Evolutionary conservation across 345 rosid species (phyloP).

Genomic region (Eucalyptus marginata): DNA sequence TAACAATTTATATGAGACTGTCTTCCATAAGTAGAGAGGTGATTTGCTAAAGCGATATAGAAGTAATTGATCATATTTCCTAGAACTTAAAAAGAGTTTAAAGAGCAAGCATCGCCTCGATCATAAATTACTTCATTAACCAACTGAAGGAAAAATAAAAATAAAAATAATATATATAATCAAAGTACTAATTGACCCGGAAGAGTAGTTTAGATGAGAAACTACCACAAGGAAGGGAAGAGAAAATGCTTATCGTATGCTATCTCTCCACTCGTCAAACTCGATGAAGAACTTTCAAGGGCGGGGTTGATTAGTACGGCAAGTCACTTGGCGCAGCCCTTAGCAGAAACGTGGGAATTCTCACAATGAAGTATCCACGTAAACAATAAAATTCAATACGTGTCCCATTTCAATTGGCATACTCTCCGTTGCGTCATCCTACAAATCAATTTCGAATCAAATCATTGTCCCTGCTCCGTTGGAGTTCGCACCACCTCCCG

Average conservation of each 20-base stretch:
- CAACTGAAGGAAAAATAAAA: background rate
- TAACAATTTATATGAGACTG: fast-evolving
- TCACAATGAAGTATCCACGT: background rate
- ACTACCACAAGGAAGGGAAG: background rate
- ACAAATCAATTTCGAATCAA: background rate
- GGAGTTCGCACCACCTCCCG: background rate
- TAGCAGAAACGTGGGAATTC: background rate
- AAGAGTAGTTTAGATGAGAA: background rate
- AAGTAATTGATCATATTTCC: background rate
- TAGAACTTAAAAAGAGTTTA: background rate
- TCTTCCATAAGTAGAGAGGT: background rate
- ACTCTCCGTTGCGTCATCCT: background rate
- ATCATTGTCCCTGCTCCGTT: background rate
- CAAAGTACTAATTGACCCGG: background rate
- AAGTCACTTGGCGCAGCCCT: background rate
- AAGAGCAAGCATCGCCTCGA: background rate
- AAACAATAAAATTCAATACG: background rate
- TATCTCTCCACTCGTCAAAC: background rate
- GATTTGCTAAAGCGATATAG: background rate
- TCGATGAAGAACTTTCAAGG: background rate
- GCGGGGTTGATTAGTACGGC: background rate
- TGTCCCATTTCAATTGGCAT: background rate
- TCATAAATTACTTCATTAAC: background rate
- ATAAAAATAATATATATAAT: background rate
- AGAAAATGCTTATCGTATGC: background rate